These are phyloP conservation scores for Stevia rebaudiana DNA, from an alignment of 140 eudicot genomes.

Conservation along the genomic window DNA sequence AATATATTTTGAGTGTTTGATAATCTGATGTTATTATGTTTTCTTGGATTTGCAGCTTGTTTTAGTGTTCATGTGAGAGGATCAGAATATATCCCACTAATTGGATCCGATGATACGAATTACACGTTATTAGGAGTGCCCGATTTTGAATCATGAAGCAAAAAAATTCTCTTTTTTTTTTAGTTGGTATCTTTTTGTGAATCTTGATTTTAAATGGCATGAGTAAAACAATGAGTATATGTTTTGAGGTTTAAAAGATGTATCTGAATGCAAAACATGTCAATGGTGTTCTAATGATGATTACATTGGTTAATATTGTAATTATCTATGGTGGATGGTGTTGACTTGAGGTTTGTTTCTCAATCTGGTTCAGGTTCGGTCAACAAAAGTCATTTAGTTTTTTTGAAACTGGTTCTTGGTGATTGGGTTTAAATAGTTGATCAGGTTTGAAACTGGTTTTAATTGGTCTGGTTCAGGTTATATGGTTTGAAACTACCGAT, in stretches of 20 bases:
- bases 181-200: background rate
- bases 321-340: constrained; percentile 2
- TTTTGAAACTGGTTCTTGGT: too few species aligned
- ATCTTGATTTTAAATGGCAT: too few species aligned
- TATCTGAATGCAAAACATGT: constrained; percentile 7
- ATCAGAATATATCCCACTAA: constrained; percentile 78
- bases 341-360: too few species aligned
- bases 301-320: background rate
- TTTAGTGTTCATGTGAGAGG: constrained; percentile 94
- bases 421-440: too few species aligned
- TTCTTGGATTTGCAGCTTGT: constrained; percentile 64
- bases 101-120: constrained; percentile 57
- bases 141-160: constrained; percentile 36
- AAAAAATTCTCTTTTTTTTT: too few species aligned
- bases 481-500: too few species aligned
- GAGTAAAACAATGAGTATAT: background rate
- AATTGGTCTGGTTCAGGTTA: too few species aligned
- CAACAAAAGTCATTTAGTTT: too few species aligned
- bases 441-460: too few species aligned
- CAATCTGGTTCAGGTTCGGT: too few species aligned
- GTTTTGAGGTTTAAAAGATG: constrained; percentile 11
- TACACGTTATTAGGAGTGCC: constrained; percentile 46
- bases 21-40: background rate
- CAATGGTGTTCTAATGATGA: constrained; percentile 9
- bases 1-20: background rate